Evolutionary conservation across 805 yeast genomes (phyloP), one percentile per base, ranked within the genome.

Genomic region (Ogataea paraovalis): DNA sequence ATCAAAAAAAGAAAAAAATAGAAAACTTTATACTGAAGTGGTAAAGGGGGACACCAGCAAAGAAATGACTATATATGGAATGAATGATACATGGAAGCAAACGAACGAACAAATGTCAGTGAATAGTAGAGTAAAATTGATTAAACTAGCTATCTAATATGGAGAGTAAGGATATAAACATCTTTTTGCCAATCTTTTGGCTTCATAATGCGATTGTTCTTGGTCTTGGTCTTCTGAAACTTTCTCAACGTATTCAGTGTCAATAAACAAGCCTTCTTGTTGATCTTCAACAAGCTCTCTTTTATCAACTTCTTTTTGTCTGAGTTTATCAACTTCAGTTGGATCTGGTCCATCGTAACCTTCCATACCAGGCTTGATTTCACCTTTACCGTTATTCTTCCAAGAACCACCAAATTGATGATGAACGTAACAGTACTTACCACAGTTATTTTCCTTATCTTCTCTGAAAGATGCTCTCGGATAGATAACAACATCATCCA

Each of bases 381-480:
- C 61, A 71, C 70, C 68, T 50, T 60, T 55, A 52, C 68, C 68
- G 46, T 63, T 59, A 40, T 62, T 64, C 48, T 65, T 64, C 69
- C 67, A 65, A 38, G 69, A 64, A 44, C 70, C 69, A 53, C 69
- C 70, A 48, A 66, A 66, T 37, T 61, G 62, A 47, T 66, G 70
- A 46, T 50, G 54, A 33, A 64, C 64, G 38, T 65, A 65, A 52
- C 68, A 64, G 48, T 64, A 65, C 49, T 62, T 64, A 44, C 68
- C 68, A 56, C 68, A 65, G 40, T 62, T 62, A 50, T 65, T 61
- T 46, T 59, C 65, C 39, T 47, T 51, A 46, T 65, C 69, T 36
- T 65, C 68, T 60, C 69, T 64, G 49, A 65, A 64, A 18, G 67
- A 56, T 14, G 59, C 49, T 52, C 61, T 61, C 38, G 69, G 69